Conservation (phyloP, 1,284 basidiomycete species). For the Tilletia setariae region DNA sequence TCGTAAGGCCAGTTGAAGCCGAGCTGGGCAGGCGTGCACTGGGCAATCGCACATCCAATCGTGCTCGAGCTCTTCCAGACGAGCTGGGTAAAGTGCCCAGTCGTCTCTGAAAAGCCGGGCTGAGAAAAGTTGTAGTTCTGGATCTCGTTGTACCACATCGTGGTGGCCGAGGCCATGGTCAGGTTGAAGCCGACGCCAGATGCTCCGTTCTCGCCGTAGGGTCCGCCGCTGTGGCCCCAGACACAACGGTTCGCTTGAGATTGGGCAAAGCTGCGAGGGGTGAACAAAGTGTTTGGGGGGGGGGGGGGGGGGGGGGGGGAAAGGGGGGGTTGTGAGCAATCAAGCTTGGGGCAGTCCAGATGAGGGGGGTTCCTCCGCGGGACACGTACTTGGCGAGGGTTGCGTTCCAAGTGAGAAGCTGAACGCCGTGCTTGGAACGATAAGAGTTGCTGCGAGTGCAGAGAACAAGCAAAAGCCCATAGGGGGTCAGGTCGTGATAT, state of each 20-base stretch:
- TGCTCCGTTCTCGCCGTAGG: constrained; percentile 36
- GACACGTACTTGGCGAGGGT: constrained; percentile 22
- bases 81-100: constrained; percentile 41
- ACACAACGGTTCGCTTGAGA: constrained; percentile 26
- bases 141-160: constrained; percentile 34
- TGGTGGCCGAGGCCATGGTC: constrained; percentile 22
- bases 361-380: not conserved
- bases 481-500: not conserved
- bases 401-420: constrained; percentile 24
- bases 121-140: constrained; percentile 27
- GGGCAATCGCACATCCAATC: constrained; percentile 29
- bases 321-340: too few species aligned
- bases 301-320: too few species aligned
- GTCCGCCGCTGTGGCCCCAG: constrained; percentile 33
- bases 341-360: not conserved
- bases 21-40: constrained; percentile 21
- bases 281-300: not conserved
- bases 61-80: constrained; percentile 28
- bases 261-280: constrained; percentile 17
- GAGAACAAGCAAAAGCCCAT: not conserved
- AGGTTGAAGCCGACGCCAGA: constrained; percentile 22
- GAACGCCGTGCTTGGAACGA: constrained; percentile 27
- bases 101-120: constrained; percentile 26
- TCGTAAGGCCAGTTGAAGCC: constrained; percentile 13
- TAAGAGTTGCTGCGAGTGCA: constrained; percentile 23